phyloP scores from a whole-genome alignment of 345 rosid species.

The Brassica cretica region DNA sequence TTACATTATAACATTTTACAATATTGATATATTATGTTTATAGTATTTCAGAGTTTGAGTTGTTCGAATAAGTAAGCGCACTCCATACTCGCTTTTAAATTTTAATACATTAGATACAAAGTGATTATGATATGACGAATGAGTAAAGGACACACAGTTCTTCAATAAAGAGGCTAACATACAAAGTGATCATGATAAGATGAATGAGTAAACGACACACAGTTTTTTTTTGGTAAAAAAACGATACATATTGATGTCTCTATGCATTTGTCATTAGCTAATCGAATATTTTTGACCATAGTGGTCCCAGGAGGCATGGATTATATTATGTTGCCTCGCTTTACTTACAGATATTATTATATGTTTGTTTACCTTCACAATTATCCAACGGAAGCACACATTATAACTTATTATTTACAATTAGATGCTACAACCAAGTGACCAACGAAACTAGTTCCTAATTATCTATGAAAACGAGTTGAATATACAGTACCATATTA shows the following conservation, averaged over 20 bases:
- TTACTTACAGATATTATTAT: background rate
- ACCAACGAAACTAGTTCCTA: background rate
- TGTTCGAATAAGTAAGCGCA: background rate
- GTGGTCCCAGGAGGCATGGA: background rate
- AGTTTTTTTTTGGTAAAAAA: too few relatives aligned
- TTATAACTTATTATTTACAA: background rate
- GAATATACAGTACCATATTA: background rate
- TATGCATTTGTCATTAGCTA: slow-evolving; percentile 16
- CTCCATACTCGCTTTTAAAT: slow-evolving; percentile 8
- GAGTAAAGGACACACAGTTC: slow-evolving; percentile 16
- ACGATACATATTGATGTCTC: background rate
- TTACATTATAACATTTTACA: background rate
- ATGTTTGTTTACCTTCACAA: background rate
- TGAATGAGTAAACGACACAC: slow-evolving; percentile 19
- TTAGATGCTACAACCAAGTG: background rate
- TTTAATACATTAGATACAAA: background rate
- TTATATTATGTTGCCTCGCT: slow-evolving; percentile 18
- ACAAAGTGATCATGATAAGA: background rate
- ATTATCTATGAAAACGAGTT: background rate
- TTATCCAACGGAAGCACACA: background rate
- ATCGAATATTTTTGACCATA: slow-evolving; percentile 17
- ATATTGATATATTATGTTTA: background rate
- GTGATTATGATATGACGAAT: background rate
- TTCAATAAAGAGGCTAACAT: background rate
- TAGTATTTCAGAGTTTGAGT: slow-evolving; percentile 7